Evolutionary conservation across 2,329 filamentous ascomycete species (phyloP).

Genomic region (Arthrinium phaeospermum): DNA sequence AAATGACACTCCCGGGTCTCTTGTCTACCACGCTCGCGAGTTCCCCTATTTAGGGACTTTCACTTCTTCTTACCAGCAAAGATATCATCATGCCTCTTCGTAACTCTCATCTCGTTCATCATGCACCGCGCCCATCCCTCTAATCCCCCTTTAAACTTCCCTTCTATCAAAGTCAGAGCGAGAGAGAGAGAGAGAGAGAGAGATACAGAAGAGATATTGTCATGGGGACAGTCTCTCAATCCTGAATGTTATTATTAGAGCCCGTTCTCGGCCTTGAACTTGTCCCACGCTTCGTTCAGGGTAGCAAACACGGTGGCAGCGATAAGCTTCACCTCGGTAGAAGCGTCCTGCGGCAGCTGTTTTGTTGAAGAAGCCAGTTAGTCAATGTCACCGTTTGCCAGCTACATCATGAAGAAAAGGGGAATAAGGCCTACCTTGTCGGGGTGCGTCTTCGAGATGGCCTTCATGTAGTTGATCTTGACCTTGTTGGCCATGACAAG

Average conservation of each 20-base stretch:
- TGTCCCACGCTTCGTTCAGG: conserved; percentile 75
- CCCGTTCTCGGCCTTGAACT: conserved; percentile 73
- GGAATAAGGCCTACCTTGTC: conserved; percentile 77
- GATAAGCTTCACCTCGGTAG: conserved; percentile 69
- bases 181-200: too few relatives aligned
- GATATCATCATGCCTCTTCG: conserved; percentile 11
- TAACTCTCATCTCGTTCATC: conserved; percentile 7
- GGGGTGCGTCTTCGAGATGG: conserved; percentile 96
- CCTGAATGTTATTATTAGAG: conserved; percentile 48
- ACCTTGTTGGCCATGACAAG: conserved; percentile 92
- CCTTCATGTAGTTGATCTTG: conserved; percentile 99
- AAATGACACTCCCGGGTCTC: neutral
- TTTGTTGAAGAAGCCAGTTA: neutral
- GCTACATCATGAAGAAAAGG: neutral
- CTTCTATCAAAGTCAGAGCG: neutral
- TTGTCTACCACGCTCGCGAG: neutral
- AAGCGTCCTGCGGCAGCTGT: conserved; percentile 68
- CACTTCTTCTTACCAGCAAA: neutral
- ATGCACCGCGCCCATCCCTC: neutral
- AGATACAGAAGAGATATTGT: too few relatives aligned
- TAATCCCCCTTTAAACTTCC: neutral
- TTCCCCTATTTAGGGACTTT: neutral
- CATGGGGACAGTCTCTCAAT: neutral
- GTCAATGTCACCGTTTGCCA: conserved; percentile 26
- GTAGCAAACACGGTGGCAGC: conserved; percentile 70